Conservation (phyloP, 352 stramenopile species). For the Phytophthora citricola region DNA sequence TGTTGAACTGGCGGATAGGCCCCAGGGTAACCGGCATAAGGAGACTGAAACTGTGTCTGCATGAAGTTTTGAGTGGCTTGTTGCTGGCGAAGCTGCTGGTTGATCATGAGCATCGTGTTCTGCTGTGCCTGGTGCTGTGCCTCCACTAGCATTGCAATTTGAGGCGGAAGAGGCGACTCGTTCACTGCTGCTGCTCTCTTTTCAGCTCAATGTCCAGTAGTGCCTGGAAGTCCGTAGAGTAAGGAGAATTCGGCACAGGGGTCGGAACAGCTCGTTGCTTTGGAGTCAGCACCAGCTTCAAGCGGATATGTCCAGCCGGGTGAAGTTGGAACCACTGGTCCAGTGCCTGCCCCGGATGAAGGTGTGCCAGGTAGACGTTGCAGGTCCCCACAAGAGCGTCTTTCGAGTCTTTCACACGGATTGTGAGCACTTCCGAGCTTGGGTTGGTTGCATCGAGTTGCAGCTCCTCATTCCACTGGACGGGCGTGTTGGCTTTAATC, state of each 20-base stretch:
- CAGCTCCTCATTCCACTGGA: constrained; percentile 35
- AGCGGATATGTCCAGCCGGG: constrained; percentile 43
- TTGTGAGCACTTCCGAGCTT: constrained; percentile 19
- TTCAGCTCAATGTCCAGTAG: constrained; percentile 19
- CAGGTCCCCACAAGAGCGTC: constrained; percentile 43
- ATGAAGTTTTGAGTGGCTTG: constrained; percentile 4
- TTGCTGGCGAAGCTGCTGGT: constrained; percentile 21
- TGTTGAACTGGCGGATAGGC: constrained; percentile 11
- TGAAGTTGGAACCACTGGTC: constrained; percentile 58
- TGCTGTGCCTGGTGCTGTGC: constrained; percentile 20
- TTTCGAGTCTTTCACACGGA: constrained; percentile 27
- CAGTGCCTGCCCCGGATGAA: constrained; percentile 33
- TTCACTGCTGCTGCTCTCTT: constrained; percentile 15
- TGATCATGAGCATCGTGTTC: constrained; percentile 14
- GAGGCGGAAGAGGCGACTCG: constrained; percentile 6
- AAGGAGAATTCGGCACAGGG: constrained; percentile 10
- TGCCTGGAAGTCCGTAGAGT: constrained; percentile 14
- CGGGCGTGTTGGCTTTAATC: neutral
- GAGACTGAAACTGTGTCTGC: constrained; percentile 6
- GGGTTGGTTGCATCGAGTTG: constrained; percentile 15
- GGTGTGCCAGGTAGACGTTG: constrained; percentile 50
- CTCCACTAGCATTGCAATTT: constrained; percentile 19
- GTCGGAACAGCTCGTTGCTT: constrained; percentile 13
- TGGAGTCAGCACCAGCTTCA: constrained; percentile 37
- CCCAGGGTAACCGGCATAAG: constrained; percentile 2